A percentile compares a stretch with the other conserved stretches of the same genome.
These are phyloP conservation scores for Solanum lycopersicoides DNA, from an alignment of 257 asterid genomes.

Conservation along the genomic window DNA sequence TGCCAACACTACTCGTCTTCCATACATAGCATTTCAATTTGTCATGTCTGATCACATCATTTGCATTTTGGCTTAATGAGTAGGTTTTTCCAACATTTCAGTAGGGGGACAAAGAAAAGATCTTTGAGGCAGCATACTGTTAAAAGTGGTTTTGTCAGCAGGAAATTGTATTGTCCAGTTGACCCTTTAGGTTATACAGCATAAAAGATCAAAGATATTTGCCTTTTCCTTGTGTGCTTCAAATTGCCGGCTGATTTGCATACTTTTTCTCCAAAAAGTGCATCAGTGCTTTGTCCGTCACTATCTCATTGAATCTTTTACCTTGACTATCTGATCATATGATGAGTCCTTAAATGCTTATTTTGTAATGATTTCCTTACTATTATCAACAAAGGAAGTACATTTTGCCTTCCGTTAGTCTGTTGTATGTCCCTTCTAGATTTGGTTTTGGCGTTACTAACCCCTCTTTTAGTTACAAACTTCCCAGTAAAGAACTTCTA, in stretches of 20 bases:
- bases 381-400: not conserved
- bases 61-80: not conserved
- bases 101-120: not conserved
- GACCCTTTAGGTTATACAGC: not conserved
- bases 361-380: not conserved
- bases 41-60: not conserved
- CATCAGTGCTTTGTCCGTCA: not conserved
- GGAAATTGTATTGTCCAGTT: not conserved
- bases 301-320: not conserved
- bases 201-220: not conserved
- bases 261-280: not conserved
- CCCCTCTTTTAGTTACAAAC: not conserved
- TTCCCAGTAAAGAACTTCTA: not conserved
- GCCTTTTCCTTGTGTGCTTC: not conserved
- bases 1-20: not conserved
- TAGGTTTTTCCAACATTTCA: not conserved
- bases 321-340: not conserved
- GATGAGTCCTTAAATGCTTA: not conserved
- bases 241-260: not conserved
- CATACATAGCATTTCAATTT: not conserved
- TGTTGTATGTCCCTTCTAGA: not conserved
- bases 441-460: not conserved
- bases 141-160: not conserved
- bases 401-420: not conserved
- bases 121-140: not conserved